Evolutionary conservation across 495 filamentous ascomycete genomes (phyloP).

Genomic region (Chlorociboria aeruginascens): DNA sequence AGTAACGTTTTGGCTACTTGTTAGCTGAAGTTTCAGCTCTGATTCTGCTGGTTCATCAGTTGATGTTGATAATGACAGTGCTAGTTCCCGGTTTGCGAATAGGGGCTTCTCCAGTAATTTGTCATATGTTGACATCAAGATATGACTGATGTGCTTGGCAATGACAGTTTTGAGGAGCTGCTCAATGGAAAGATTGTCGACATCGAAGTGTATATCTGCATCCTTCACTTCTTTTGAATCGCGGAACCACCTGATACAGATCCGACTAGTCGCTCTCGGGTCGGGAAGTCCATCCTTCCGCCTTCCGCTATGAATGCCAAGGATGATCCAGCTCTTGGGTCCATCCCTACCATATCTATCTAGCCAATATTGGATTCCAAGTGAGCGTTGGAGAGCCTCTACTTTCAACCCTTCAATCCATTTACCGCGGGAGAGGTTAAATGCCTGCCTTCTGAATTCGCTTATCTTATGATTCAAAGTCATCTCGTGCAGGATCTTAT

Average conservation of each 20-base stretch:
- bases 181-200: conserved; percentile 57
- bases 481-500: conserved; percentile 72
- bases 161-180: conserved; percentile 59
- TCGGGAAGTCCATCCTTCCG: conserved; percentile 22
- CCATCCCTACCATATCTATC: conserved; percentile 39
- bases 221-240: conserved; percentile 61
- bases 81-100: conserved; percentile 42
- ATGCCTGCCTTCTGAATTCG: conserved; percentile 64
- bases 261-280: conserved; percentile 28
- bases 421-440: conserved; percentile 46
- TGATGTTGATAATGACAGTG: conserved; percentile 41
- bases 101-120: conserved; percentile 43
- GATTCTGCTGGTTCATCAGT: conserved; percentile 52
- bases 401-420: conserved; percentile 70
- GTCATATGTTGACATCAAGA: conserved; percentile 47
- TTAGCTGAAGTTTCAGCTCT: conserved; percentile 54
- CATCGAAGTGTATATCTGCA: conserved; percentile 50
- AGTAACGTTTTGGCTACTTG: conserved; percentile 40
- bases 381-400: conserved; percentile 61
- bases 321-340: conserved; percentile 76
- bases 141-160: conserved; percentile 55
- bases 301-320: conserved; percentile 63
- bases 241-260: conserved; percentile 76
- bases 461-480: conserved; percentile 79
- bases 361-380: conserved; percentile 86